phyloP scores from a whole-genome alignment of 129 eudicot species.

The Flaveria bidentis region DNA sequence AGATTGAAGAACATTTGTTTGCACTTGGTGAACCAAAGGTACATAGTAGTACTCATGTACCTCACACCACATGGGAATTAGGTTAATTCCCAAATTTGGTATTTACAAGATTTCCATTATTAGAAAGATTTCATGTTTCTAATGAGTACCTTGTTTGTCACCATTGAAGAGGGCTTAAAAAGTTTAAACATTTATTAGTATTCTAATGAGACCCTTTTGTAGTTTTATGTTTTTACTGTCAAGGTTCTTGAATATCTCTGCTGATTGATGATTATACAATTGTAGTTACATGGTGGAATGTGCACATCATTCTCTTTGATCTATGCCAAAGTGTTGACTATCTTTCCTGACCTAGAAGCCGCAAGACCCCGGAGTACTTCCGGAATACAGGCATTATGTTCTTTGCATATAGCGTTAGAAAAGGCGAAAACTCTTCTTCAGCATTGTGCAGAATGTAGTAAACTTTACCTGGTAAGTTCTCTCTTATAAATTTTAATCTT shows the following conservation, averaged over 20 bases:
- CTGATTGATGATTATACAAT: constrained; percentile 24
- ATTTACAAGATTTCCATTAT: not conserved
- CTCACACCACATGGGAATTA: not conserved
- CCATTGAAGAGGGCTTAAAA: not conserved
- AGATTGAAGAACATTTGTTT: constrained; percentile 70
- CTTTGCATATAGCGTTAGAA: constrained; percentile 89
- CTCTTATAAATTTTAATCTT: not conserved
- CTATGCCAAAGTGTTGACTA: constrained; percentile 61
- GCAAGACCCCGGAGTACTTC: constrained; percentile 95
- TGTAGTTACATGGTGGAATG: constrained; percentile 94
- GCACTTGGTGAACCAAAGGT: constrained; percentile 97
- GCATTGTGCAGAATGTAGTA: constrained; percentile 93
- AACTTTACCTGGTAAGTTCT: constrained; percentile 77
- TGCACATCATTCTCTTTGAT: constrained; percentile 62
- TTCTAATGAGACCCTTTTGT: not conserved
- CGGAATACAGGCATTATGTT: constrained; percentile 91
- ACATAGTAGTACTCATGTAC: not conserved
- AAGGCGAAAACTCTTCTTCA: constrained; percentile 86
- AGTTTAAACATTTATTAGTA: not conserved
- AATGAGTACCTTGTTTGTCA: not conserved
- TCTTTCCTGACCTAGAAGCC: constrained; percentile 87
- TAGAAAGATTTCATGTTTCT: constrained; percentile 15
- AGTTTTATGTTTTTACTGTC: not conserved
- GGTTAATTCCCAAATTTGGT: not conserved
- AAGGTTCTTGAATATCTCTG: constrained; percentile 17